Base-by-base conservation (phyloP, 371 early-diverging fungal species). In the Rhizoclosmatium hyalinum region DNA sequence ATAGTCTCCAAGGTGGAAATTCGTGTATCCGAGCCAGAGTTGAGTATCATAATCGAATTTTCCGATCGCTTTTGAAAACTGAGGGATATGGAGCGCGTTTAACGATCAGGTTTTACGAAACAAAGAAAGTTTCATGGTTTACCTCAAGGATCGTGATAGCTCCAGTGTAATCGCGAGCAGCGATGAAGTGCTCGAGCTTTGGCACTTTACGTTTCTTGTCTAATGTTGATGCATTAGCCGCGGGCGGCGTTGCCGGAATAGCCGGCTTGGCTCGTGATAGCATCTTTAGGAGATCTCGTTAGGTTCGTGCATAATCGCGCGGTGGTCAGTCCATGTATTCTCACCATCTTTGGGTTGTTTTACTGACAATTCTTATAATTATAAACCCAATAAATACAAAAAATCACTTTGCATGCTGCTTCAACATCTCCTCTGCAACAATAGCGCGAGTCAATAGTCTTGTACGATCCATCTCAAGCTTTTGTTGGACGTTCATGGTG, bases 131-230 rank as follows among this genome's bases (percentile, higher is more conserved):
- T 41, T n/a, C 43, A 43, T n/a, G 12, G 14, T 14, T 54, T 57
- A 87, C 88, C 79, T 88, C 89, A 2, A 88, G 77, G 6, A 88
- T 75, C 41, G 89, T 87, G 67, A 86, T 76, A 0, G 89, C 89
- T 6, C 89, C 89, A 10, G 81, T 77, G 74, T 84, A 88, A 74
- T 88, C 87, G 17, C 89, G 60, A n/a, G 80, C 78, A 0, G 57
- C 58, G 54, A 88, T 81, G 57, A 87, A 85, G 47, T 77, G 68
- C 46, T 85, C 84, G 41, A 88, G 82, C 19, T 79, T 83, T 19
- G 89, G 89, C 14, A 83, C 78, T 63, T 81, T 78, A 10, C 76
- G 67, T 63, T 82, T 81, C 58, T 82, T 82, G 50, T 79, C 78
- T 24, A 67, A 65, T 6, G 61, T 72, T 2, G 76, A 47, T 21